Evolutionary conservation across 202 grass and related monocot species (phyloP), one percentile per base, ranked within the genome.

Genomic region (Zoysia matrella): DNA sequence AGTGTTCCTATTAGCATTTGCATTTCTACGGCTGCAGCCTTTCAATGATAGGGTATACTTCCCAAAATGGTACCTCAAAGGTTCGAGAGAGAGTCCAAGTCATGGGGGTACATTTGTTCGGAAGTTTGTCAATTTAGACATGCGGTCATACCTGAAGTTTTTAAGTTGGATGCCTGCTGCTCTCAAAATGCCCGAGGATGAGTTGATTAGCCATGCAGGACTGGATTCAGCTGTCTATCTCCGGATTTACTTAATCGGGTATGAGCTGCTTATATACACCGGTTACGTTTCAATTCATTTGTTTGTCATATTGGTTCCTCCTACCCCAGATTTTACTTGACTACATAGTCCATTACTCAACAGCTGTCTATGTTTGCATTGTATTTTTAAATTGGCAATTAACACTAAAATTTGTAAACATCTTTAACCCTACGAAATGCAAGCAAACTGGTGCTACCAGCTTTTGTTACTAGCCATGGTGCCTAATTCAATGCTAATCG

Each of bases 161-260:
- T 82, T 99, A 82, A 89, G 83, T 78, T 99, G 96, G 30, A 36
- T 36, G 30, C 30, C 30, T 36, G 30, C 30, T 36, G 30, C 30
- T 36, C 30, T 36, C 30, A 93, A 93, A 90, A 99, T 99, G 96
- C 96, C 96, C n/a, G 96, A 99, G 83, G 85, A 89, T 69, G 93
- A 99, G 72, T 84, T 99, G 81, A 99, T 99, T 73, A 94, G 90
- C 46, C 96, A 99, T 89, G 87, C 96, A 45, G 96, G 96, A 36
- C 92, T 99, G 66, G 96, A 99, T 89, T 99, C 93, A 74, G 96
- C 87, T 82, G 93, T 96, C 65, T 99, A 87, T 95, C 80, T 99
- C 55, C 84, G 96, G 83, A 96, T 99, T 82, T 99, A 99, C 86
- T 88, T 99, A 75, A 83, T 87, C 50, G 96, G 96, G 96, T 96